phyloP scores from a whole-genome alignment of 208 protist genomes.

The Leptomonas pyrrhocoris region DNA sequence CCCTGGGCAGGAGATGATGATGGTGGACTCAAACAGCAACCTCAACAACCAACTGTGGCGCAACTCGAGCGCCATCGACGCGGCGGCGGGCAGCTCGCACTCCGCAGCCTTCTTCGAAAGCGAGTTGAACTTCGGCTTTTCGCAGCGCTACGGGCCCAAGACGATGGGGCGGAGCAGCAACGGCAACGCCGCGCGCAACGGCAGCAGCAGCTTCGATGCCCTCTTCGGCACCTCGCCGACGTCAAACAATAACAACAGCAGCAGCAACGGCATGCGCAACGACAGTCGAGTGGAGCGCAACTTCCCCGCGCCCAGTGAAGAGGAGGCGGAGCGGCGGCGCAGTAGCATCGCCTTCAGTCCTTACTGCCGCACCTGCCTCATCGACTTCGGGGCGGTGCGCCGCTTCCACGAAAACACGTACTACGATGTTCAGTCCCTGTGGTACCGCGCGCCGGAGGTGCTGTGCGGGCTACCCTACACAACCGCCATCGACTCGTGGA shows the following conservation, averaged over 20 bases:
- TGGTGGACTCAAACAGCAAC: constrained; percentile 25
- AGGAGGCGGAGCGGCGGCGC: constrained; percentile 9
- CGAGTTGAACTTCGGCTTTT: constrained; percentile 21
- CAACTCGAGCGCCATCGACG: constrained; percentile 26
- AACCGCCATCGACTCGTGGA: constrained; percentile 92
- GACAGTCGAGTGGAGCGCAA: constrained; percentile 20
- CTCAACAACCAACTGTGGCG: constrained; percentile 33
- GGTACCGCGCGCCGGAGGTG: constrained; percentile 94
- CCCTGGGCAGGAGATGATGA: constrained; percentile 25
- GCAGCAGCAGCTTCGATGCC: constrained; percentile 26
- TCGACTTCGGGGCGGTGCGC: constrained; percentile 98
- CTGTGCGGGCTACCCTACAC: constrained; percentile 91
- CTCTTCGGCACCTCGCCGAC: constrained; percentile 28
- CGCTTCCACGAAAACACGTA: constrained; percentile 95
- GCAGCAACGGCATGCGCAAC: constrained; percentile 17
- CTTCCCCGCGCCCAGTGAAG: constrained; percentile 2
- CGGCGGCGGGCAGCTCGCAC: constrained; percentile 14
- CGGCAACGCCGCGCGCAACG: constrained; percentile 9
- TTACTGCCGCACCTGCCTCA: constrained; percentile 78
- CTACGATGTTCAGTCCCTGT: constrained; percentile 95
- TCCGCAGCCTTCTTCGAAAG: constrained; percentile 11
- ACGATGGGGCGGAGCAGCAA: constrained; percentile 9
- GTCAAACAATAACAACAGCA: constrained; percentile 3
- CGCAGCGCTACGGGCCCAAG: constrained; percentile 16
- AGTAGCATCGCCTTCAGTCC: constrained; percentile 12